Base-by-base conservation (phyloP, 495 filamentous ascomycete species). In the Penicillium silybi region DNA sequence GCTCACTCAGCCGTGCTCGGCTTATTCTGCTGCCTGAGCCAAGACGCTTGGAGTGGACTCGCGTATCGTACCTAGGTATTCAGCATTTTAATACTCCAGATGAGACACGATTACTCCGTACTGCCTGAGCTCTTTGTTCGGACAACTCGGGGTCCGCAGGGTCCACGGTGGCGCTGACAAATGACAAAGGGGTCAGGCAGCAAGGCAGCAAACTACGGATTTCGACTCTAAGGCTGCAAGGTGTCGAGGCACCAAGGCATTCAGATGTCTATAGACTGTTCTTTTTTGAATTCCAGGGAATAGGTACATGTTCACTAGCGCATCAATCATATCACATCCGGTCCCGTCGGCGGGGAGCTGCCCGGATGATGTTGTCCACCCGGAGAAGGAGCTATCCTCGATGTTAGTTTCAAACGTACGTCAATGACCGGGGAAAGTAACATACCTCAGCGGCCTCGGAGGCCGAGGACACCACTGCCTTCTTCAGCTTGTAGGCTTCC, bases 401-500 rank as follows among this genome's bases (percentile, higher is more conserved):
- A n/a, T n/a, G 25, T 51, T 38, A 51, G 48, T 26, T 38, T 11
- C 37, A 8, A 8, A 39, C 13, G 16, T 18, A 4, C 10, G 23
- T 16, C 10, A 4, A 32, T 18, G 10, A 0, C 2, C 15, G 0
- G 4, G 9, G 15, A 25, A 35, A 18, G 9, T 17, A 10, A 51
- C 19, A 62, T 78, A 96, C 91, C 82, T 98, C 95, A 49, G 93
- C 92, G 29, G 93, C 93, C 73, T 98, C 93, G 19, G 88, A 91
- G 11, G 93, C 93, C 49, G 90, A 96, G 20, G 85, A 89, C 32
- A 98, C 93, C 50, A 98, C 93, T 13, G 93, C 93, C 67, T 85
- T 86, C 82, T 98, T 98, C 66, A 98, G 73, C 78, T 98, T 97
- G 78, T 97, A 98, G 63, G 90, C 95, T 74, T 98, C 93, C 63